A percentile compares a stretch with the other conserved stretches of the same genome.
phyloP scores from a whole-genome alignment of 768 basidiomycete species.

The Lyophyllum decastes region DNA sequence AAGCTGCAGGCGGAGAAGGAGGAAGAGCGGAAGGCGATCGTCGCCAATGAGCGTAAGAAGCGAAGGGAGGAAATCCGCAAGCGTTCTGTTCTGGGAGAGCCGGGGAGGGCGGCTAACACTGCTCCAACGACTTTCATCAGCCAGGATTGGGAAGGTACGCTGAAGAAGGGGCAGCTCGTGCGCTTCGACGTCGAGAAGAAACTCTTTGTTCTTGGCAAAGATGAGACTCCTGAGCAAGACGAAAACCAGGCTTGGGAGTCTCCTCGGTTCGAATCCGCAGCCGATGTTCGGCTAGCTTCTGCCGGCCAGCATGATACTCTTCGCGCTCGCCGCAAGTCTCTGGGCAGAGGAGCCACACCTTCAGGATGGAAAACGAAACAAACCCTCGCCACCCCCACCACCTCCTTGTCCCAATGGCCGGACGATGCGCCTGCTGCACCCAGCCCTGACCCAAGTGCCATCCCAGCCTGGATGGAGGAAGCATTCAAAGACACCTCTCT shows the following conservation, averaged over 20 bases:
- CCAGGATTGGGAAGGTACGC: constrained; percentile 14
- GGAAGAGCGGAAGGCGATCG: constrained; percentile 45
- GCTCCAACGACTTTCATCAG: constrained; percentile 1
- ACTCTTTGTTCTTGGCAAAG: constrained; percentile 8
- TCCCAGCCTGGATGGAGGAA: constrained; percentile 8
- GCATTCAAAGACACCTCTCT: background rate
- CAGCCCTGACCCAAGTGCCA: background rate
- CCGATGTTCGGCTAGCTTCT: constrained; percentile 1
- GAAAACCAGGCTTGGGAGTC: constrained; percentile 7
- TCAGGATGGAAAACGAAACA: constrained; percentile 23
- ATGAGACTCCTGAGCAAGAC: background rate
- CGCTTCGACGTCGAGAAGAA: constrained; percentile 17
- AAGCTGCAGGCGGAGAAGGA: constrained; percentile 48
- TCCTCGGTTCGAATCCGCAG: background rate
- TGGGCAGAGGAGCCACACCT: constrained; percentile 12
- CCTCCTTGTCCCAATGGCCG: constrained; percentile 7
- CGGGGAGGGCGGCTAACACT: constrained; percentile 7
- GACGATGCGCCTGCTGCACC: background rate
- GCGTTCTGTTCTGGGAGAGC: constrained; percentile 17
- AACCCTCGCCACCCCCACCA: constrained; percentile 7
- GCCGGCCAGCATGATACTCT: constrained; percentile 3
- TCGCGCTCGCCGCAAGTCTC: constrained; percentile 12
- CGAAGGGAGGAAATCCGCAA: constrained; percentile 31
- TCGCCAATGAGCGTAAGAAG: constrained; percentile 38
- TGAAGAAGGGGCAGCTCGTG: constrained; percentile 9